Conservation (phyloP, 176 grass and related monocot genomes). For the Phyllostachys edulis region DNA sequence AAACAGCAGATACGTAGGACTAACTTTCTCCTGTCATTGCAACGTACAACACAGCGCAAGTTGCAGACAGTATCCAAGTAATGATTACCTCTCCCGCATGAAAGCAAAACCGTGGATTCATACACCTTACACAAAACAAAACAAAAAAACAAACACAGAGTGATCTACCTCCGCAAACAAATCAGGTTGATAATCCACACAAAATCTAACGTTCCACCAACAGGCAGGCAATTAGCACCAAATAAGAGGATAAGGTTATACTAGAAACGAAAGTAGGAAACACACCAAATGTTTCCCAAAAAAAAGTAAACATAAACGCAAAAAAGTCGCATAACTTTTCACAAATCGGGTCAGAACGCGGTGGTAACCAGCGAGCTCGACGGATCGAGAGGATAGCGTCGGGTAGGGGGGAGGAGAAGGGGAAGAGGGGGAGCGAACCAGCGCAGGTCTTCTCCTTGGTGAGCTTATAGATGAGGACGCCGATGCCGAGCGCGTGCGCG, state of each 20-base stretch:
- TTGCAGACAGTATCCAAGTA: background rate
- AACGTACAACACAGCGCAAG: background rate
- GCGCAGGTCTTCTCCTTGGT: constrained; percentile 98
- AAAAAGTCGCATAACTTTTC: background rate
- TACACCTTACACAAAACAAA: background rate
- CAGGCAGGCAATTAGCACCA: background rate
- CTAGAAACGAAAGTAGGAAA: background rate
- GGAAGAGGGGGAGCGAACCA: constrained; percentile 30
- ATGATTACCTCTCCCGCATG: background rate
- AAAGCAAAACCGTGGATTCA: background rate
- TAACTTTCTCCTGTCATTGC: background rate
- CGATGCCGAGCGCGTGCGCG: constrained; percentile 74
- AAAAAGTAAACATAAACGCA: background rate
- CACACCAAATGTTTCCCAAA: background rate
- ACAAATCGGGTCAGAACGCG: constrained; percentile 20
- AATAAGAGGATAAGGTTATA: background rate
- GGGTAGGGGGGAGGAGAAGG: background rate
- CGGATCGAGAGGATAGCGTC: constrained; percentile 39
- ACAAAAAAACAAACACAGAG: background rate
- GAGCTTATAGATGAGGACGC: constrained; percentile 91
- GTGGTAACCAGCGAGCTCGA: constrained; percentile 6
- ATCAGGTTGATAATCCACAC: background rate
- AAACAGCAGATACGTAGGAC: background rate
- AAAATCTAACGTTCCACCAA: background rate
- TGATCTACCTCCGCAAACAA: background rate